These are phyloP conservation scores for Talaromyces funiculosus DNA, from an alignment of 2,329 filamentous ascomycete species.

Conservation along the genomic window DNA sequence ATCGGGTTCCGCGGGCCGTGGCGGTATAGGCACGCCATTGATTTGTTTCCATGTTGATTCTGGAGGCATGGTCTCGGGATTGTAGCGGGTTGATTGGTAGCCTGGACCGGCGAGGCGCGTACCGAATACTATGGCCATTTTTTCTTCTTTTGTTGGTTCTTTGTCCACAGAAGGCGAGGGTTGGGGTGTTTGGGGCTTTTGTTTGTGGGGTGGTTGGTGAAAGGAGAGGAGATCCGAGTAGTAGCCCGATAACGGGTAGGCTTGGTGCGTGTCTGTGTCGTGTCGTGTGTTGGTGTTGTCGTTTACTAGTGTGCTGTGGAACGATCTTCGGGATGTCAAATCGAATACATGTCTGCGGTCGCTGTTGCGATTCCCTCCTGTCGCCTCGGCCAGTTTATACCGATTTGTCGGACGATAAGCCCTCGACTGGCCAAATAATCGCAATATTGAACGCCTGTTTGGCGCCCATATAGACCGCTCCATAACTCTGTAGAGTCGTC, in stretches of 20 bases:
- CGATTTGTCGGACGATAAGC: background rate
- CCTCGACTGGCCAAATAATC: background rate
- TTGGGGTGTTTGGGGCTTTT: conserved; percentile 16
- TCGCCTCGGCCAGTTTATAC: background rate
- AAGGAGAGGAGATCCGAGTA: conserved; percentile 38
- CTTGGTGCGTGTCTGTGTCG: conserved; percentile 22
- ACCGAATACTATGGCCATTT: conserved; percentile 71
- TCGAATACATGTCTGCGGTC: background rate
- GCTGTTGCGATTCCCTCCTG: background rate
- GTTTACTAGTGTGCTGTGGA: background rate
- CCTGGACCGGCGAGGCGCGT: conserved; percentile 69
- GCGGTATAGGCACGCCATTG: conserved; percentile 76
- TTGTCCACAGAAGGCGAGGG: conserved; percentile 18
- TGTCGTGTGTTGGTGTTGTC: background rate
- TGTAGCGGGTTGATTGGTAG: conserved; percentile 55
- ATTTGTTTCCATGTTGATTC: conserved; percentile 55
- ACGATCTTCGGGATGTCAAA: conserved; percentile 13
- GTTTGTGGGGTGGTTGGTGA: conserved; percentile 17
- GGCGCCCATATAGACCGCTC: background rate
- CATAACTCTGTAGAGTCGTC: background rate
- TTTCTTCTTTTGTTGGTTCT: conserved; percentile 30
- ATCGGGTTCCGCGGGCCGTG: conserved; percentile 80
- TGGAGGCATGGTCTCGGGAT: conserved; percentile 51
- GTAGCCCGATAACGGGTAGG: conserved; percentile 39
- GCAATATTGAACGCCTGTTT: background rate